Base-by-base conservation (phyloP, 106 monocot species). In the Agapanthus africanus region DNA sequence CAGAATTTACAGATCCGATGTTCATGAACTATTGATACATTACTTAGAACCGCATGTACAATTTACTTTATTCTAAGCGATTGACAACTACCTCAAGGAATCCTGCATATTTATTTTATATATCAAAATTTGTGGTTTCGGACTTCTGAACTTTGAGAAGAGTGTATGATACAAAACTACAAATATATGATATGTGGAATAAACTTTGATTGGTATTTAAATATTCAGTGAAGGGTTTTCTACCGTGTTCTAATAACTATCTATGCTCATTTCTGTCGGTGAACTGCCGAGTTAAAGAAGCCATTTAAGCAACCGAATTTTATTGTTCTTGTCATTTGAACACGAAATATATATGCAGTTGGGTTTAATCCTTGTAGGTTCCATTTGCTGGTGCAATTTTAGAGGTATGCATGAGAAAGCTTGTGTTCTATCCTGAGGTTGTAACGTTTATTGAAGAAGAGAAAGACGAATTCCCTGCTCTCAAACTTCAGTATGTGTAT, bases 391-490 rank as follows among this genome's bases (percentile, higher is more conserved):
- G 89, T 68, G 89, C 89, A 70, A 85, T 92, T 72, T 39, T 97
- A 28, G 86, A 97, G 70, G 89, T 97, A 30, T 97, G 97, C 82
- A 97, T 91, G 97, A 91, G 97, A 78, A 97, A 92, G 74, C 74
- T 97, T 60, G 78, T 80, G 6, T 92, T 89, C 78, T 97, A 97
- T 77, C 97, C 97, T 66, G 97, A 97, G 50, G 69, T 97, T 63
- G 86, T 81, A 34, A 70, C 74, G 70, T 92, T 97, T 61, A 86
- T 97, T 38, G 97, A 97, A 71, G 97, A 97, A 75, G 97, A 87
- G 26, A 97, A 87, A 81, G 82, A 92, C 40, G 65, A 87, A 65
- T 97, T 92, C 71, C 82, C 97, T 54, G 71, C 81, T 28, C 63
- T 92, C 32, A 79, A 77, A 80, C 78, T 92, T 66, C 82, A 83